Evolutionary conservation across 495 filamentous ascomycete species (phyloP).

Genomic region (Penicillium fimorum): DNA sequence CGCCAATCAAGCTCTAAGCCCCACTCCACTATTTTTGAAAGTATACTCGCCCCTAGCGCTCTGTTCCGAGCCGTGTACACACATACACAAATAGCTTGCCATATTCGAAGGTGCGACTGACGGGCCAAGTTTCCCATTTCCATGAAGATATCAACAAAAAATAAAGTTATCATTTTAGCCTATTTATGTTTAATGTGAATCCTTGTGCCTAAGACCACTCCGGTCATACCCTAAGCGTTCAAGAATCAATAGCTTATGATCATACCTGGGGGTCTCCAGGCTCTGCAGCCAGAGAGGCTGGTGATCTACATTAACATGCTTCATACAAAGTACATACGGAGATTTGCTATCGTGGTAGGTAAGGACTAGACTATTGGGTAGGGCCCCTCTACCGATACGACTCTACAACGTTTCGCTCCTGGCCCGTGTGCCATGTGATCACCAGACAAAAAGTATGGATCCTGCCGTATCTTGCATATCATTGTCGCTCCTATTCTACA

Average conservation of each 20-base stretch:
- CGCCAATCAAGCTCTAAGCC: not conserved
- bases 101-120: not conserved
- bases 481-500: no score
- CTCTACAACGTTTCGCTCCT: no score
- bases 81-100: not conserved
- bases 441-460: not conserved
- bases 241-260: not conserved
- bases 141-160: not conserved
- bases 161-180: not conserved
- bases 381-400: not conserved
- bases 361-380: not conserved
- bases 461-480: no score
- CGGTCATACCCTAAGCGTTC: not conserved
- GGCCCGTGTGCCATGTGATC: constrained; percentile 5
- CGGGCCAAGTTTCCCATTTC: not conserved
- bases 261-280: not conserved
- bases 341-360: constrained; percentile 1
- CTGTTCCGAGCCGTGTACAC: not conserved
- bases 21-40: not conserved
- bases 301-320: not conserved
- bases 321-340: not conserved
- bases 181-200: not conserved
- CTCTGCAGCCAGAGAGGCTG: not conserved
- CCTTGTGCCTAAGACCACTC: not conserved
- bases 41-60: not conserved